Percentiles rank a stretch among this genome's conserved stretches.
phyloP scores from a whole-genome alignment of 768 basidiomycete species.

The Psilocybe cubensis region DNA sequence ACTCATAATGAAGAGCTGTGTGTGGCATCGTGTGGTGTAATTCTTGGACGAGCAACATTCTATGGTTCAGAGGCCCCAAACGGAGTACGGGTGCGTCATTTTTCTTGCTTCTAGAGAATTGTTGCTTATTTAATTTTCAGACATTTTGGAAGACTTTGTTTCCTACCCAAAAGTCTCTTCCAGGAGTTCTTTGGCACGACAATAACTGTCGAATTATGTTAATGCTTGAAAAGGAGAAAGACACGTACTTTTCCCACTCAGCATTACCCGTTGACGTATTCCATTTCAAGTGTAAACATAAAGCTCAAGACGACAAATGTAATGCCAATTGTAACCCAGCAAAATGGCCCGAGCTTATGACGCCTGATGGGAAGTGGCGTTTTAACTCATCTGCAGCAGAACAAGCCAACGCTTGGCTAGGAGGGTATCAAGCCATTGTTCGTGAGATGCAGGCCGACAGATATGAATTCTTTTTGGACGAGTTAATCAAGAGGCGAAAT shows the following conservation, averaged over 20 bases:
- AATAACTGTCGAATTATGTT: conserved; percentile 21
- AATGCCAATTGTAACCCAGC: conserved; percentile 26
- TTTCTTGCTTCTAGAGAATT: neutral
- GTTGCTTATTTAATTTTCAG: conserved; percentile 2
- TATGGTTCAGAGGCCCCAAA: conserved; percentile 27
- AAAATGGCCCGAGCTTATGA: conserved; percentile 15
- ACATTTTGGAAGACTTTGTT: conserved; percentile 13
- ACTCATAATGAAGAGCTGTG: no score
- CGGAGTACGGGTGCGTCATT: conserved; percentile 19
- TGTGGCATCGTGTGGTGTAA: no score
- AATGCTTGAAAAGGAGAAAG: conserved; percentile 6
- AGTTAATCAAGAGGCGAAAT: conserved; percentile 26
- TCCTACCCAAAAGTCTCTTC: conserved; percentile 16
- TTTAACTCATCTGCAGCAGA: conserved; percentile 38
- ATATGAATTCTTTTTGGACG: conserved; percentile 36
- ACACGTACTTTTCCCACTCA: conserved; percentile 14
- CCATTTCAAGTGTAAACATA: conserved; percentile 31
- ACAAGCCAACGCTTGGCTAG: conserved; percentile 33
- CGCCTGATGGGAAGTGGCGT: conserved; percentile 16
- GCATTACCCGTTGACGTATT: conserved; percentile 27
- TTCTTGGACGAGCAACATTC: no score
- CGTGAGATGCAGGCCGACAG: conserved; percentile 25
- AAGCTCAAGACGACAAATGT: conserved; percentile 22
- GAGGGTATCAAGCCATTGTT: conserved; percentile 25
- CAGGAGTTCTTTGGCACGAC: conserved; percentile 23